A percentile compares a stretch with the other conserved stretches of the same genome.
These are phyloP conservation scores for Pholiota conissans DNA, from an alignment of 768 basidiomycete genomes.

Conservation along the genomic window DNA sequence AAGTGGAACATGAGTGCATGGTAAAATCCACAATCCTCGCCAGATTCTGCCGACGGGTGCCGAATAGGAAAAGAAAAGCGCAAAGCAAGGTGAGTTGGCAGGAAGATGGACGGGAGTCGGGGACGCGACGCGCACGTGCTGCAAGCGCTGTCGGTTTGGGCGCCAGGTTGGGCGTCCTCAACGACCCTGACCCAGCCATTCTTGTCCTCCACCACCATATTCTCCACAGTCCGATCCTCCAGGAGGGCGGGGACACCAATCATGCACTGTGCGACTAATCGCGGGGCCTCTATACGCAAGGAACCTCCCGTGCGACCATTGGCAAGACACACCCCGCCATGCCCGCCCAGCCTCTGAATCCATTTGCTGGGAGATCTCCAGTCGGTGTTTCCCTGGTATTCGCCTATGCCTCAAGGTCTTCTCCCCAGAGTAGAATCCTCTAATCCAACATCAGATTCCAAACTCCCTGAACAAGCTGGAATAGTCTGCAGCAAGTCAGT, in stretches of 20 bases:
- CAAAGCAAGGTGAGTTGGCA: not conserved
- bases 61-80: not conserved
- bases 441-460: not conserved
- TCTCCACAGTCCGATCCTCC: not conserved
- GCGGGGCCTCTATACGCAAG: not conserved
- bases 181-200: not conserved
- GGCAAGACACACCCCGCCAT: not conserved
- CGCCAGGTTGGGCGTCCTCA: not conserved
- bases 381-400: not conserved
- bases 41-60: slow-evolving; percentile 2
- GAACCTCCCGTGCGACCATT: not conserved
- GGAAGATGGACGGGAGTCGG: not conserved
- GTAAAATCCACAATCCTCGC: not conserved
- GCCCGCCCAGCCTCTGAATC: not conserved
- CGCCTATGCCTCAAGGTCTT: not conserved
- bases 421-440: slow-evolving; percentile 12
- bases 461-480: not conserved
- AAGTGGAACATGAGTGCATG: not conserved
- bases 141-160: not conserved
- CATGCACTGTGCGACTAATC: not conserved
- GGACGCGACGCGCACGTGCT: not conserved
- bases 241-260: not conserved
- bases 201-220: not conserved
- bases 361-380: not conserved
- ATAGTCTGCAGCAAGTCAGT: not conserved